A percentile compares a stretch with the other conserved stretches of the same genome.
Evolutionary conservation across 371 early-diverging fungal genomes (phyloP).

Genomic region (Entomophthora muscae): DNA sequence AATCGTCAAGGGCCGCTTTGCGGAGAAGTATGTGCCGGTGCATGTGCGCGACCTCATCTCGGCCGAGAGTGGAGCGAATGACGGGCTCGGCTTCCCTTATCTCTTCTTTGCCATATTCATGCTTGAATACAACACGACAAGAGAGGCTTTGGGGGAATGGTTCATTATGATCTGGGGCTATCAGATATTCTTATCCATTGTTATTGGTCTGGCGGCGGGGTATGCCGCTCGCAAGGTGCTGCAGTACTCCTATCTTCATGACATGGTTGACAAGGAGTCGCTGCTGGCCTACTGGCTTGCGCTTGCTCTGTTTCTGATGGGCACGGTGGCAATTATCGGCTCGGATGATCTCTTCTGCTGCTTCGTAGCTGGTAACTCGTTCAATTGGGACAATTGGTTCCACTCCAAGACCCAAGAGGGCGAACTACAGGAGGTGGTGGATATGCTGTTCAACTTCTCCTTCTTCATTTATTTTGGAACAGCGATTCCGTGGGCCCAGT

Average conservation of each 20-base stretch:
- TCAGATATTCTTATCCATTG: slow-evolving; percentile 45
- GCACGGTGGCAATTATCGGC: too few species aligned
- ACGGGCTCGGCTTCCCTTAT: too few species aligned
- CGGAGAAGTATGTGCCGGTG: slow-evolving; percentile 68
- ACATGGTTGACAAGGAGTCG: slow-evolving; percentile 75
- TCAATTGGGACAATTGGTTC: slow-evolving; percentile 85
- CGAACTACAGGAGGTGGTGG: slow-evolving; percentile 16
- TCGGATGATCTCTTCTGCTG: too few species aligned
- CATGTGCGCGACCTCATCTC: slow-evolving; percentile 69
- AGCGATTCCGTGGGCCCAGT: slow-evolving; percentile 55
- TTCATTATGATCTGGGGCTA: slow-evolving; percentile 45
- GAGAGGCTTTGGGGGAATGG: slow-evolving; percentile 54
- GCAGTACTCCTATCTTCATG: slow-evolving; percentile 38
- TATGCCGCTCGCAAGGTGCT: slow-evolving; percentile 45
- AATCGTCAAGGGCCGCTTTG: too few species aligned
- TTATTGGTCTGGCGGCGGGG: slow-evolving; percentile 65
- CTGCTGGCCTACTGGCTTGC: slow-evolving; percentile 71
- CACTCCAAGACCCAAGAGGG: slow-evolving; percentile 68
- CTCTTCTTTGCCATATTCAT: too few species aligned
- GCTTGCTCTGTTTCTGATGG: slow-evolving; percentile 61
- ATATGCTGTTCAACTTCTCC: slow-evolving; percentile 20
- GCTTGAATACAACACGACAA: too few species aligned
- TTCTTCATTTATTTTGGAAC: slow-evolving; percentile 86
- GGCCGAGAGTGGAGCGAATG: too few species aligned
- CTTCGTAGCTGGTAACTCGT: too few species aligned